Base-by-base conservation (phyloP, 208 protist species). In the Blechomonas ayalai region DNA sequence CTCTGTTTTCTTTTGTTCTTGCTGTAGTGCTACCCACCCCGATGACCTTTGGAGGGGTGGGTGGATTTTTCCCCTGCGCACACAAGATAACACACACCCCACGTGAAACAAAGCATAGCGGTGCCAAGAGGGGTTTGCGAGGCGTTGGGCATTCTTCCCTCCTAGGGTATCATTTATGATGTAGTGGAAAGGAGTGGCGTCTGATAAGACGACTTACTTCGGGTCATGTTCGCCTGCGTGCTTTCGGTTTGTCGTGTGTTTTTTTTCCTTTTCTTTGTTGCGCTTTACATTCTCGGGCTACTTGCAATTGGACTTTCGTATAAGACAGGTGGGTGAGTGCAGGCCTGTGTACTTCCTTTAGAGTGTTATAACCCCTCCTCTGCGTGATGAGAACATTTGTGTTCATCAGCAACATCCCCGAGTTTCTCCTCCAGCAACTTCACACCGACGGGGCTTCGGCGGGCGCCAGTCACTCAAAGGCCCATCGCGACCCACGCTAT, bases 341-440 rank as follows among this genome's bases (percentile, higher is more conserved):
- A 26, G 9, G 12, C 36, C 20, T 12, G 25, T 7, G 12, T 5
- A 26, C 36, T 41, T 12, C 12, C 12, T 41, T n/a, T n/a, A n/a
- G 5, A 26, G 9, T 12, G 9, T 5, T 41, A 26, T 18, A 41
- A n/a, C 12, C 12, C 5, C 36, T n/a, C 12, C 25, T 38, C 15
- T n/a, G 32, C 40, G 45, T 22, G 18, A 62, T 40, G 54, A 74
- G 81, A 32, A 81, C 81, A n/a, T 90, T 94, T 61, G 86, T 94
- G 5, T 94, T 94, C 53, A 75, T 94, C 29, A 74, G 59, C 29
- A 54, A 82, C 32, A 91, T 94, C 28, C 86, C 86, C 9, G 62
- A 75, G 9, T 82, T 75, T 36, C 46, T 94, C 1, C 52, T 94
- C 22, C 58, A 90, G 56, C 76, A 73, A 23, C 48, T 75, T n/a